Evolutionary conservation across 371 early-diverging fungal genomes (phyloP), one percentile per base, ranked within the genome.

Genomic region (Funneliformis caledonium): DNA sequence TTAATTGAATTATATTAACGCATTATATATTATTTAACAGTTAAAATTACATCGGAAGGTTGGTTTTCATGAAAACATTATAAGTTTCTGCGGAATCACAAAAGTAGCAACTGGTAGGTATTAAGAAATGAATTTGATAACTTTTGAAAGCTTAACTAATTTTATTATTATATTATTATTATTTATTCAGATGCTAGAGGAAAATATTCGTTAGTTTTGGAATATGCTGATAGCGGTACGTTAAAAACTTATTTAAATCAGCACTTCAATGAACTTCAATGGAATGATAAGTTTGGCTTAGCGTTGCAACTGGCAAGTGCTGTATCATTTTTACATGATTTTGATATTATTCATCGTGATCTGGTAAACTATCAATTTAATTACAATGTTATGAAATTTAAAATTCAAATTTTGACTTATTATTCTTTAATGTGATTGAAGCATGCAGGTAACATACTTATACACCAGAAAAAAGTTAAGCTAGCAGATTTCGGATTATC

Each of bases 201-300:
- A 70, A 47, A 45, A 70, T 22, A 70, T 11, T 47, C 45, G 1
- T 16, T 72, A 19, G 33, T 72, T 50, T 56, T 52, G 26, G 72
- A 72, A 72, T 48, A 72, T 45, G 72, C 72, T 2, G 50, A 72
- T 52, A 11, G 70, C 47, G 70, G 70, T 16, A 70, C 70, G 7
- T 45, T 70, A 45, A 42, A 45, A 4, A 19, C 3, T 4, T 52
- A 72, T 33, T 45, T 72, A 31, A 37, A 52, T 50, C 5, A 72
- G 4, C 26, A 72, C 11, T 52, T 33, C 12, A 22, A 22, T 72
- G 37, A 22, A 14, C 50, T 72, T 22, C 14, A 22, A 26, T 78
- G 78, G 78, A 14, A 64, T 31, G 68, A 78, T 50, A 78, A 78
- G 67, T 50, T 67, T n/a, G n/a, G 16, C 0, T 31, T 78, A 52